Evolutionary conservation across 306 rosid species (phyloP), one percentile per base, ranked within the genome.

Genomic region (Trichosanthes cucumerina): DNA sequence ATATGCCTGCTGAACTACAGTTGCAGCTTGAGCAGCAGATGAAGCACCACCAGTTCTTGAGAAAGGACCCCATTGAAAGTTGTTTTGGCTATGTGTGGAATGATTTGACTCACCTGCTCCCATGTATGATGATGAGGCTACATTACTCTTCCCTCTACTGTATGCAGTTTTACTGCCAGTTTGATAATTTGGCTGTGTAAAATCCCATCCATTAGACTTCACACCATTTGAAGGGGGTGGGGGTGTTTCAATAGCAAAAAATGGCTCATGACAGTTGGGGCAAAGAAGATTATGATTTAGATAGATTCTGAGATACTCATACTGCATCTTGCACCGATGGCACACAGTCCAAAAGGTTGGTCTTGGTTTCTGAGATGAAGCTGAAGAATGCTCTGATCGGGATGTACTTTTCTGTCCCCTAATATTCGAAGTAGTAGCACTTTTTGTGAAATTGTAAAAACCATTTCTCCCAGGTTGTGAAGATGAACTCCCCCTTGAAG

Each of bases 331-430:
- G 88, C 99, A 95, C 76, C 85, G 79, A 56, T 84, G 84, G 78
- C 99, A 95, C 54, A 90, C 93, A 5, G 99, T 95, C 99, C 99
- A 95, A 82, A 95, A 95, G 65, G 99, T 92, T 28, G 87, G 62
- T 79, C 87, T 90, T 0, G 90, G 68, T 83, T 90, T 89, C 47
- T 79, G 85, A 54, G 83, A 49, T 57, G 87, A 28, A 80, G 87
- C 64, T 9, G 99, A 88, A 69, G 91, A 16, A 52, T 86, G 86
- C 33, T 82, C 83, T 12, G 81, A 47, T 77, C 87, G 86, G 13
- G 86, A 38, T 31, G 84, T n/a, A 80, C 84, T 86, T 84, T 91
- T 95, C 47, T 83, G 91, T 47, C 89, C 65, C 86, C 52, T 86
- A 15, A 84, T 71, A 78, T 76, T 84, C 60, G 93, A 81, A 33